These are phyloP conservation scores for Globisporangium parvum DNA, from an alignment of 352 stramenopile genomes.

Conservation along the genomic window DNA sequence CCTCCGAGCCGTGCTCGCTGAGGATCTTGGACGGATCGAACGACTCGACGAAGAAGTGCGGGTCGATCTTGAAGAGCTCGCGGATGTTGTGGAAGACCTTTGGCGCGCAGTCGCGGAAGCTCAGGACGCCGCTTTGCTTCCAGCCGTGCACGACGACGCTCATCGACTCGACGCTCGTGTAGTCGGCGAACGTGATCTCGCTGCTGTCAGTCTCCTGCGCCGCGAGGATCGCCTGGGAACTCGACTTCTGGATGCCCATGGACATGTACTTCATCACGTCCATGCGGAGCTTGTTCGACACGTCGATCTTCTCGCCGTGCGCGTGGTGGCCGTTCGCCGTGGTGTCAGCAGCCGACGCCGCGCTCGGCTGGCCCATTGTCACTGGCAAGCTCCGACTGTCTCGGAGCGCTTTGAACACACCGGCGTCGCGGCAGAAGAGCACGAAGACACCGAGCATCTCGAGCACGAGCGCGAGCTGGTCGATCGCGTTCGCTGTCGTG, in stretches of 20 bases:
- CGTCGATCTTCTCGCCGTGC: slow-evolving; percentile 40
- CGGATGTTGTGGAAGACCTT: slow-evolving; percentile 78
- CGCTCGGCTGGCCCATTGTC: slow-evolving; percentile 20
- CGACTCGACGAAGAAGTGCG: slow-evolving; percentile 64
- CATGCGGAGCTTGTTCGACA: slow-evolving; percentile 77
- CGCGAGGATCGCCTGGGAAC: slow-evolving; percentile 36
- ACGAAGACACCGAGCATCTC: slow-evolving; percentile 63
- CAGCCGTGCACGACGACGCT: slow-evolving; percentile 64
- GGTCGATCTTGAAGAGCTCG: slow-evolving; percentile 66
- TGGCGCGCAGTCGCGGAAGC: slow-evolving; percentile 69
- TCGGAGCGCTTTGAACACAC: slow-evolving; percentile 39
- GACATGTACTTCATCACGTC: slow-evolving; percentile 87
- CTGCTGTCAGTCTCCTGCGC: slow-evolving; percentile 19
- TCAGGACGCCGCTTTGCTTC: slow-evolving; percentile 44
- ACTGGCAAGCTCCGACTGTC: slow-evolving; percentile 11
- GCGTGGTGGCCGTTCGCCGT: slow-evolving; percentile 1
- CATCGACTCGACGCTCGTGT: slow-evolving; percentile 63
- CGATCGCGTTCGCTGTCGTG: slow-evolving; percentile 47
- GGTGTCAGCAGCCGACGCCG: background rate
- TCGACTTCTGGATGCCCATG: slow-evolving; percentile 74
- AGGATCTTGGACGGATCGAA: slow-evolving; percentile 68
- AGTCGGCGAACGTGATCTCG: slow-evolving; percentile 59
- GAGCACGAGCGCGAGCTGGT: slow-evolving; percentile 70
- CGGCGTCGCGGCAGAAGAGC: slow-evolving; percentile 69
- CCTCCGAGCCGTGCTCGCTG: slow-evolving; percentile 74